phyloP scores from a whole-genome alignment of 2,329 filamentous ascomycete genomes.

The Lachnellula arida region DNA sequence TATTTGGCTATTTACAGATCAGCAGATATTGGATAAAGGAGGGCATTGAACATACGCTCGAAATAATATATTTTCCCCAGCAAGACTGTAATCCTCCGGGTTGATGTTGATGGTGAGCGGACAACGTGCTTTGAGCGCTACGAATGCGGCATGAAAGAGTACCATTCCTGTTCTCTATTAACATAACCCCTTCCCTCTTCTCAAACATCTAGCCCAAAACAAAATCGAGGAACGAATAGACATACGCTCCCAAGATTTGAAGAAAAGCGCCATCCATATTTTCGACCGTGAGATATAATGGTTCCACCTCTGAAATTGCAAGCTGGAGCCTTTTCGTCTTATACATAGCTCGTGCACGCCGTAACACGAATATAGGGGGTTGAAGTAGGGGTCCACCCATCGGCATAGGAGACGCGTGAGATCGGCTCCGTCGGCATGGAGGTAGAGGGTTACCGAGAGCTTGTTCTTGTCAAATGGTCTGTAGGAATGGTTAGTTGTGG shows the following conservation, averaged over 20 bases:
- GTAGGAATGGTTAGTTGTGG: background rate
- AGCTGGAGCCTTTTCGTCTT: conserved; percentile 42
- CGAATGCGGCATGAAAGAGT: conserved; percentile 54
- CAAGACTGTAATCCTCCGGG: conserved; percentile 43
- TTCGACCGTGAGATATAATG: conserved; percentile 39
- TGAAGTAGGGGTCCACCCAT: conserved; percentile 26
- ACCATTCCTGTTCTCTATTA: conserved; percentile 45
- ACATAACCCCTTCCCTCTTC: background rate
- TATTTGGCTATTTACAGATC: conserved; percentile 42
- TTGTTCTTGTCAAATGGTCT: conserved; percentile 53
- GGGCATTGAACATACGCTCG: conserved; percentile 44
- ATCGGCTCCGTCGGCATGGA: conserved; percentile 38
- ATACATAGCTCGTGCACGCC: conserved; percentile 53
- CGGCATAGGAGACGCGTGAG: conserved; percentile 29
- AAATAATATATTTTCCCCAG: conserved; percentile 48
- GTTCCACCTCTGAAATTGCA: conserved; percentile 52
- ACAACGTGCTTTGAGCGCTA: conserved; percentile 51
- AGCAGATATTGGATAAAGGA: background rate
- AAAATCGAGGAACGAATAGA: background rate
- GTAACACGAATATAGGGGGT: conserved; percentile 41
- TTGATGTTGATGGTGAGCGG: conserved; percentile 40
- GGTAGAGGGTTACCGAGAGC: conserved; percentile 49
- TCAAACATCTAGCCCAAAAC: background rate
- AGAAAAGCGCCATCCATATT: conserved; percentile 51
- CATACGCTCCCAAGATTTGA: conserved; percentile 57